Conservation (phyloP, 2,329 filamentous ascomycete species). For the Microcyclospora tardicrescens region DNA sequence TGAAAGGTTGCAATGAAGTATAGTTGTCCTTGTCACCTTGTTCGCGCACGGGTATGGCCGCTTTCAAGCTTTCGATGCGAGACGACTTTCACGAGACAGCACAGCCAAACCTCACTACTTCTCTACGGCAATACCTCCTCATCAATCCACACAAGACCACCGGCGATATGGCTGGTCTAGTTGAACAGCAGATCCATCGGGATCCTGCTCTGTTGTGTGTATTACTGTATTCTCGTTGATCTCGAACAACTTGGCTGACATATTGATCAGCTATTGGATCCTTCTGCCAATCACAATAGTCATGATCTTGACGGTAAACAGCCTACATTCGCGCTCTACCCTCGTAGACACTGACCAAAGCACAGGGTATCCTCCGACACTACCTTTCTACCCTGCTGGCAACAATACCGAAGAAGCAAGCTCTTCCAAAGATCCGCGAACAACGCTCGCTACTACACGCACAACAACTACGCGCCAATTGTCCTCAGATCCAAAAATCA, state of each 20-base stretch:
- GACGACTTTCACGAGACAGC: no score
- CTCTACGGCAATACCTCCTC: no score
- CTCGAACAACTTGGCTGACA: constrained; percentile 12
- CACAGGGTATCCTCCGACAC: constrained; percentile 71
- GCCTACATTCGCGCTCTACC: no score
- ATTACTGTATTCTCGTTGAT: constrained; percentile 6
- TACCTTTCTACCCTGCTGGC: constrained; percentile 90
- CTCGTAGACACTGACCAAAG: no score
- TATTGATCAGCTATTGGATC: constrained; percentile 77
- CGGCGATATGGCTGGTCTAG: constrained; percentile 60
- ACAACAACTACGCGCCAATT: constrained; percentile 71
- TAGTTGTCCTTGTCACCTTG: neutral
- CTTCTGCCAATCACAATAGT: constrained; percentile 92
- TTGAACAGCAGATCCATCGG: constrained; percentile 90
- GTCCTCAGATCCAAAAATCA: constrained; percentile 61
- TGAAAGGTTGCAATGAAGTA: neutral
- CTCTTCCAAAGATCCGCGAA: constrained; percentile 66
- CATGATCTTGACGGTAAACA: constrained; percentile 66
- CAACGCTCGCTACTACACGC: constrained; percentile 72
- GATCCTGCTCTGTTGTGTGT: constrained; percentile 95
- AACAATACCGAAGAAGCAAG: constrained; percentile 67
- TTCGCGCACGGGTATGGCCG: no score
- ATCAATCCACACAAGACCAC: no score
- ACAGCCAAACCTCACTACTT: no score
- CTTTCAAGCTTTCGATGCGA: no score